Base-by-base conservation (phyloP, 345 rosid genomes). In the Microcos paniculata region DNA sequence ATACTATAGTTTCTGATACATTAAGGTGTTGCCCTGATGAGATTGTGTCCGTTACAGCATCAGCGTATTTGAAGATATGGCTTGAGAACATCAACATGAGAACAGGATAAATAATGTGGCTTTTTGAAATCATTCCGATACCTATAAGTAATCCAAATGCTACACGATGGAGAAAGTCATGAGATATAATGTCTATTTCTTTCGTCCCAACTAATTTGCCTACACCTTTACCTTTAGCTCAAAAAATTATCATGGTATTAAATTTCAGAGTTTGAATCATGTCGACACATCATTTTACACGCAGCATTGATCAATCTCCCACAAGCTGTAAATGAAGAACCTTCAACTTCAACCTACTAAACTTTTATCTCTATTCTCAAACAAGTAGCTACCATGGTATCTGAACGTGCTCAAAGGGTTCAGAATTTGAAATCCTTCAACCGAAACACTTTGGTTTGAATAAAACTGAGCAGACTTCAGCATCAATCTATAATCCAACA, bases 31-130 rank as follows among this genome's bases (percentile, higher is more conserved):
- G 42, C 2, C 53, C 52, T 28, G 35, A n/a, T 63, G 38, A 23
- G 26, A 75, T 31, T 3, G 62, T 49, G 48, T 77, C 77, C 30
- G 3, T 62, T 49, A 28, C 59, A 45, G 70, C 59, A 21, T 4
- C 4, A 10, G 23, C 0, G n/a, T 19, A 35, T 21, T n/a, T 33
- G 46, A 53, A n/a, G 74, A 31, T 6, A 23, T 33, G 62, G 48
- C 62, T 30, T 31, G 62, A 71, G 24, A 71, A 71, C 28, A 71
- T 19, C 62, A 71, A 21, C 71, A 67, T 8, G 23, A 67, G 8
- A 24, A 45, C 18, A 45, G 55, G 35, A 67, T 43, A 67, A 26
- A 15, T 7, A 15, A 67, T 23, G 14, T 48, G 33, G 23, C 14
- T 24, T 67, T 24, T 43, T 19, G 23, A 24, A 13, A 63, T 30